Conservation (phyloP, 108 stramenopile species). For the Fistulifera solaris region DNA sequence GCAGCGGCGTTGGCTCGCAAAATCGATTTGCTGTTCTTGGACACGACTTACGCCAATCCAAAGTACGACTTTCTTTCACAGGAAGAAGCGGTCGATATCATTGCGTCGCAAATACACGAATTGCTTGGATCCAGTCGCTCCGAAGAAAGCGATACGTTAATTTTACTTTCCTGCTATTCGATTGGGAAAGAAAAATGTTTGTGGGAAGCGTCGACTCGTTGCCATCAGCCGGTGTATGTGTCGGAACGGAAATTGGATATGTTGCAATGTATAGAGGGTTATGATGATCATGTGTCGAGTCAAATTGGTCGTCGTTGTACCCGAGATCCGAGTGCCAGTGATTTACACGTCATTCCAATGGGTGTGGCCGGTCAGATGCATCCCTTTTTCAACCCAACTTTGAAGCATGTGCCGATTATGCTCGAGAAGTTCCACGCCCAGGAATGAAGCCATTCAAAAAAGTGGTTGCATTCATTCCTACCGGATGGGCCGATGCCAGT, state of each 20-base stretch:
- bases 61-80: conserved; percentile 55
- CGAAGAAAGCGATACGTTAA: conserved; percentile 20
- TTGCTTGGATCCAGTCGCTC: conserved; percentile 12
- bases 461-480: conserved; percentile 59
- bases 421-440: conserved; percentile 12
- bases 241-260: conserved; percentile 36
- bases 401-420: conserved; percentile 28
- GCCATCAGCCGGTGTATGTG: conserved; percentile 32
- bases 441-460: conserved; percentile 20
- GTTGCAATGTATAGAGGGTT: conserved; percentile 25
- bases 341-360: conserved; percentile 53
- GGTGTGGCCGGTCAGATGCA: conserved; percentile 43
- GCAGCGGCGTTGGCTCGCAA: conserved; percentile 17
- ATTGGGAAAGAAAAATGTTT: conserved; percentile 67
- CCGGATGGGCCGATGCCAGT: conserved; percentile 53
- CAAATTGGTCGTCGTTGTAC: conserved; percentile 34
- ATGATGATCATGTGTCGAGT: conserved; percentile 5
- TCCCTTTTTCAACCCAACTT: conserved; percentile 62
- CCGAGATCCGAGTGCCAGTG: conserved; percentile 18
- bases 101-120: conserved; percentile 24
- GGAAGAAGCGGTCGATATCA: conserved; percentile 32
- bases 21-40: conserved; percentile 44
- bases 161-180: conserved; percentile 55
- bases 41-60: conserved; percentile 59
- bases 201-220: conserved; percentile 28